Base-by-base conservation (phyloP, 2,329 filamentous ascomycete genomes). In the Fusarium vanettenii region DNA sequence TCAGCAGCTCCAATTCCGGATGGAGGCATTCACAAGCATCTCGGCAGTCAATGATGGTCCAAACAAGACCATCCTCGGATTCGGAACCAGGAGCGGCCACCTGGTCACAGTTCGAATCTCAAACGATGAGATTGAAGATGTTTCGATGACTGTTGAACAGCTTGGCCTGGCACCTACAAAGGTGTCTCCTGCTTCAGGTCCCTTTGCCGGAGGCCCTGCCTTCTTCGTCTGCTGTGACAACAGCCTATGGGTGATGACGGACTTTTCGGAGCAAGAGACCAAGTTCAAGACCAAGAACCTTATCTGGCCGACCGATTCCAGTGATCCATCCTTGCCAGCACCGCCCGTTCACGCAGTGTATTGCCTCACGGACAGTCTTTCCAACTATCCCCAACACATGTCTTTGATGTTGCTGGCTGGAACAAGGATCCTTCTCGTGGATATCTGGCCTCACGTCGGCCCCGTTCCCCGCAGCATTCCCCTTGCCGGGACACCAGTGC, bases 1-100 rank as follows among this genome's bases (percentile, higher is more conserved):
- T 2, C 39, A 33, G 18, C 67, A 69, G 22, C 10, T 60, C 3
- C 60, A 69, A 16, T 56, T 39, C 14, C 65, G 64, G n/a, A 68
- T 80, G 45, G 86, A 88, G 66, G 81, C 87, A 2, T 79, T 89
- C 22, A 89, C 86, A 10, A 89, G 86, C 64, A 82, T 90, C 39
- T 81, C 82, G 33, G 69, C 78, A 45, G 74, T 85, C 9, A 75
- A 78, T 3, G 79, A 83, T 62, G 72, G 70, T 4, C 48, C 62
- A 2, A 69, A 78, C 14, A 78, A 76, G 8, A 75, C 80, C 0
- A 77, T 82, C 16, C 60, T 90, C 2, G 76, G 86, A 6, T 76
- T 85, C 10, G 89, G 89, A 10, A 89, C 87, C 29, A 85, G 88
- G 62, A 87, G 86, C 66, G 89, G 89, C 2, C 84, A 88, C 39